Conservation (phyloP, 208 protist species). For the Angomonas deanei region DNA sequence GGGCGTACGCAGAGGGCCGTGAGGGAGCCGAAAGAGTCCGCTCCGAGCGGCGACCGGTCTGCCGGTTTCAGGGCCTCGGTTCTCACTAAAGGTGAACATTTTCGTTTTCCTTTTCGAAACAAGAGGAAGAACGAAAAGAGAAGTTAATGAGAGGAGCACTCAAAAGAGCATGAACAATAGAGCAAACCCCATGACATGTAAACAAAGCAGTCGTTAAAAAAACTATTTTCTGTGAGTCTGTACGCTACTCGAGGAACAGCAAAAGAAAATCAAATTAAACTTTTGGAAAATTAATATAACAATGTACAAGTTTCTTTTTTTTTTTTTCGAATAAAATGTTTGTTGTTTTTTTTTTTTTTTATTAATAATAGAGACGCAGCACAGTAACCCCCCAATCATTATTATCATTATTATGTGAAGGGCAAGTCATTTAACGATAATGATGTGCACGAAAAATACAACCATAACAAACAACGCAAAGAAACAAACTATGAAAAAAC, state of each 20-base stretch:
- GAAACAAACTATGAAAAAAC: neutral
- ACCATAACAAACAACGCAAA: neutral
- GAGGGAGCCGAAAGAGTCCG: slow-evolving; percentile 88
- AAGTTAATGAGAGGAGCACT: neutral
- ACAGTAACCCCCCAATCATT: too few relatives aligned
- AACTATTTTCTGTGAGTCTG: neutral
- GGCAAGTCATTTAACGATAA: neutral
- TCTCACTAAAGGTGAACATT: slow-evolving; percentile 71
- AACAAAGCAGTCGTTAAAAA: neutral
- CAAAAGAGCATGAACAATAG: neutral
- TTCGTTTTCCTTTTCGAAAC: neutral
- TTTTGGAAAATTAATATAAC: too few relatives aligned
- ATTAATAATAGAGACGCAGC: too few relatives aligned
- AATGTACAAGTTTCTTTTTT: too few relatives aligned
- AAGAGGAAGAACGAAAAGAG: slow-evolving; percentile 9
- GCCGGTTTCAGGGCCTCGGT: slow-evolving; percentile 27
- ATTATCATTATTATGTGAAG: too few relatives aligned
- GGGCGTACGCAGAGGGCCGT: slow-evolving; percentile 87
- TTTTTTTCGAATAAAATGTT: too few relatives aligned
- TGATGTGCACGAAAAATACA: neutral
- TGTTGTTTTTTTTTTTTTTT: too few relatives aligned
- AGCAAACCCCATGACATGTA: neutral
- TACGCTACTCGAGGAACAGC: neutral
- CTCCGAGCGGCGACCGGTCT: slow-evolving; percentile 55
- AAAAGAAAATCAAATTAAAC: neutral